A percentile compares a stretch with the other conserved stretches of the same genome.
These are phyloP conservation scores for Globisporangium irregulare DNA, from an alignment of 352 stramenopile species.

Conservation along the genomic window DNA sequence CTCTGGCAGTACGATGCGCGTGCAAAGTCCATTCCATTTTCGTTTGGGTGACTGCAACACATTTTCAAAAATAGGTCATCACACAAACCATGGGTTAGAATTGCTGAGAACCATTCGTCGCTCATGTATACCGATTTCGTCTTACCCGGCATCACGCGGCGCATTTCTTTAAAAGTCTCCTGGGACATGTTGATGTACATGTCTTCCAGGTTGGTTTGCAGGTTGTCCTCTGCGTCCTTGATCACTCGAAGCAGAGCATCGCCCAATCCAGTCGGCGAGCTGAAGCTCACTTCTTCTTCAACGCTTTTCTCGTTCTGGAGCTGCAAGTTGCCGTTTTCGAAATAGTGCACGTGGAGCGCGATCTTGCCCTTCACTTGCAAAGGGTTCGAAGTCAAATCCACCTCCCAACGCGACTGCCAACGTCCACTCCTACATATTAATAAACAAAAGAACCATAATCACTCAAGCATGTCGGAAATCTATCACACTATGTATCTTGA, in stretches of 20 bases:
- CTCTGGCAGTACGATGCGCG: conserved; percentile 75
- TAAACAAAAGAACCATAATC: background rate
- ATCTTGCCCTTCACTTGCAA: conserved; percentile 57
- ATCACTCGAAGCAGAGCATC: conserved; percentile 72
- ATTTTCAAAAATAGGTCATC: conserved; percentile 1
- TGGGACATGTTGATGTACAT: conserved; percentile 96
- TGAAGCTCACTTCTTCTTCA: conserved; percentile 48
- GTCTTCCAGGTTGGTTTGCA: conserved; percentile 90
- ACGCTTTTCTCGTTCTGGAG: conserved; percentile 81
- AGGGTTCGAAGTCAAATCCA: conserved; percentile 56
- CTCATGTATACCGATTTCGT: background rate
- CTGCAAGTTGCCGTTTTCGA: conserved; percentile 96
- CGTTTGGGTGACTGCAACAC: conserved; percentile 64
- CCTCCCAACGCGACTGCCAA: conserved; percentile 82
- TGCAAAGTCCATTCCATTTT: conserved; percentile 90
- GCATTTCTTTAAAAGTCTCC: conserved; percentile 94
- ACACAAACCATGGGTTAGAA: background rate
- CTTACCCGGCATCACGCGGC: conserved; percentile 90
- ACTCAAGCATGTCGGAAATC: background rate
- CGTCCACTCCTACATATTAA: conserved; percentile 44
- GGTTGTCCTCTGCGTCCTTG: conserved; percentile 75
- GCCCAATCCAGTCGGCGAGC: conserved; percentile 40
- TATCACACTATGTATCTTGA: background rate
- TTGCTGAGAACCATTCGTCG: background rate
- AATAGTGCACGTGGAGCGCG: conserved; percentile 92